Percentiles rank a stretch among this genome's conserved stretches.
Evolutionary conservation across 805 yeast genomes (phyloP).

Genomic region (Candida maesae): DNA sequence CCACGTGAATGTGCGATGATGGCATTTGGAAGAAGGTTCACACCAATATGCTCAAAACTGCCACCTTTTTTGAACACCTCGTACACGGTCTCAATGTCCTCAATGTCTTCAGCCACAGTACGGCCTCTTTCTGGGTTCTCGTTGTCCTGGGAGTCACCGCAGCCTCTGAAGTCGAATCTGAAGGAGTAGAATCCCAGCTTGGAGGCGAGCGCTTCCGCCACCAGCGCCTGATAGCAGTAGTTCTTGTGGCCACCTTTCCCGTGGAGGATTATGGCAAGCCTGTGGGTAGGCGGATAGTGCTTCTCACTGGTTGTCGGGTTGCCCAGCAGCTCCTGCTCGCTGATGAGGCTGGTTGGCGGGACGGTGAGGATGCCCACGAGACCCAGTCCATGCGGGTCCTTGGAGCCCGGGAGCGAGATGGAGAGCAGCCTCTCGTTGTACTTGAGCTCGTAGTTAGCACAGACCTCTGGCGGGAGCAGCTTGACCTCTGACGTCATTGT

Average conservation of each 20-base stretch:
- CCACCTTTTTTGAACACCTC: conserved; percentile 28
- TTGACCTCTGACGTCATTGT: conserved; percentile 8
- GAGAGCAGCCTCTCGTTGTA: conserved; percentile 27
- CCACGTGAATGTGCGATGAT: conserved; percentile 83
- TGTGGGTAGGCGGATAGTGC: conserved; percentile 37
- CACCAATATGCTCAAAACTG: conserved; percentile 29
- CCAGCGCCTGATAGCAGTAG: conserved; percentile 63
- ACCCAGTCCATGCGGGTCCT: conserved; percentile 27
- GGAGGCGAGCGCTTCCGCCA: conserved; percentile 58
- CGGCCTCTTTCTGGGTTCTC: conserved; percentile 42
- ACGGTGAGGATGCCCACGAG: conserved; percentile 35
- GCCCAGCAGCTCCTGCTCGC: conserved; percentile 17
- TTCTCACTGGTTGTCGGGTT: conserved; percentile 11
- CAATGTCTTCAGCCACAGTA: conserved; percentile 56
- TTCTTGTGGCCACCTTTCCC: conserved; percentile 85
- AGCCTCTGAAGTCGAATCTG: conserved; percentile 81
- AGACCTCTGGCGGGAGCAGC: conserved; percentile 16
- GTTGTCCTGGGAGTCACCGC: conserved; percentile 67
- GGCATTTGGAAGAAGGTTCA: conserved; percentile 45
- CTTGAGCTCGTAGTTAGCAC: conserved; percentile 22
- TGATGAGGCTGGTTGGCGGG: conserved; percentile 28
- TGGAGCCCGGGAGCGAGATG: conserved; percentile 22
- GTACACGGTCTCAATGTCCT: conserved; percentile 55
- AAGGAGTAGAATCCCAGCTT: conserved; percentile 60
- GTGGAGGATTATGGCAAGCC: conserved; percentile 64